Percentiles rank a stretch among this genome's conserved stretches.
Evolutionary conservation across 352 stramenopile genomes (phyloP).

Genomic region (Phytopythium montanum): DNA sequence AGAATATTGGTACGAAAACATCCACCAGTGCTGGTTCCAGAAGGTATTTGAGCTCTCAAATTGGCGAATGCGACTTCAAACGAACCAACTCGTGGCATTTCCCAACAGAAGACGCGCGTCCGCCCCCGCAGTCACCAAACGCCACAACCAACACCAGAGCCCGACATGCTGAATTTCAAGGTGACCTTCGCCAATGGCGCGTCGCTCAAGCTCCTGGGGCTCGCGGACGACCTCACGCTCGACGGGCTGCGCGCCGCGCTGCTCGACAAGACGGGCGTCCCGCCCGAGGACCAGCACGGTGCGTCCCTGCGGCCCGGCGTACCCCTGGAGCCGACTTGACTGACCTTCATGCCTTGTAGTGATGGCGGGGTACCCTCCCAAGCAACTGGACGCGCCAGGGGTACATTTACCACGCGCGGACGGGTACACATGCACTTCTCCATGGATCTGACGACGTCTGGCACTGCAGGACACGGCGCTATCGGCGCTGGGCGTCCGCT

Average conservation of each 20-base stretch:
- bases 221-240: slow-evolving; percentile 59
- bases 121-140: neutral
- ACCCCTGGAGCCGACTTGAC: no score
- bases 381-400: slow-evolving; percentile 52
- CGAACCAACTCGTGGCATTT: neutral
- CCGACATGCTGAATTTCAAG: slow-evolving; percentile 48
- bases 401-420: slow-evolving; percentile 35
- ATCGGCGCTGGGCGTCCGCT: slow-evolving; percentile 47
- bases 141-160: no score
- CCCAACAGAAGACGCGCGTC: neutral
- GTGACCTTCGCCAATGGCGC: slow-evolving; percentile 70
- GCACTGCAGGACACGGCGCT: slow-evolving; percentile 38
- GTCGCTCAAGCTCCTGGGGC: slow-evolving; percentile 65
- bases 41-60: neutral
- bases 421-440: no score
- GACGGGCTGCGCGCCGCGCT: slow-evolving; percentile 48
- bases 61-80: neutral
- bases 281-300: slow-evolving; percentile 62
- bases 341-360: slow-evolving; percentile 33
- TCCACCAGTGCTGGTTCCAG: neutral
- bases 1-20: neutral
- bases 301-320: slow-evolving; percentile 5
- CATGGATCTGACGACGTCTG: neutral
- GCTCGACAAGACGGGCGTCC: slow-evolving; percentile 53
- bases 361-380: slow-evolving; percentile 73